Conservation (phyloP, 768 basidiomycete species). For the Suillus spraguei region DNA sequence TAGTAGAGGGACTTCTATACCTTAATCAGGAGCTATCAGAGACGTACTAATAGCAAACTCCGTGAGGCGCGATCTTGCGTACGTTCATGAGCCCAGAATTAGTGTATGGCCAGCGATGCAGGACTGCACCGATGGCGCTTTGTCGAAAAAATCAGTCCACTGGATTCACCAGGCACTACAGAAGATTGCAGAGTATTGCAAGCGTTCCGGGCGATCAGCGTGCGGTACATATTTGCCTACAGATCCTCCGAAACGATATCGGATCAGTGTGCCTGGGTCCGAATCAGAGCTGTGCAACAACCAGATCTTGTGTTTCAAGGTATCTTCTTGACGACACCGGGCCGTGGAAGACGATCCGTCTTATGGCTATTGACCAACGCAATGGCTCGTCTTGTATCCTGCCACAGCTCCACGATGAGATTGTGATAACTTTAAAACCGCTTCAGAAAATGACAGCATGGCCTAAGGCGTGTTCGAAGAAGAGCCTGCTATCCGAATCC, state of each 20-base stretch:
- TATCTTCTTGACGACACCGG: not conserved
- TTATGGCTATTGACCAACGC: not conserved
- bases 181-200: not conserved
- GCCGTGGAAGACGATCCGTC: not conserved
- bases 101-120: not conserved
- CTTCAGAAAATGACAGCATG: constrained; percentile 2
- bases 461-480: constrained; percentile 2
- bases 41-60: not conserved
- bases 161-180: constrained; percentile 2
- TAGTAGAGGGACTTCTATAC: not conserved
- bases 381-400: not conserved
- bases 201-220: not conserved
- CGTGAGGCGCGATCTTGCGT: not conserved
- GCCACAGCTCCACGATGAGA: constrained; percentile 9
- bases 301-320: constrained; percentile 1
- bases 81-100: too few species aligned
- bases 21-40: not conserved
- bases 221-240: not conserved
- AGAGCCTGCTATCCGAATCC: constrained; percentile 2
- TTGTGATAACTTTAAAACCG: constrained; percentile 9
- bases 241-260: constrained; percentile 5
- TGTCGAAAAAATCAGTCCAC: not conserved
- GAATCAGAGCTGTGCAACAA: not conserved
- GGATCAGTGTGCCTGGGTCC: constrained; percentile 5
- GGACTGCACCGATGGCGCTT: not conserved